These are phyloP conservation scores for Fistulinella prunicolor DNA, from an alignment of 768 basidiomycete species.

Conservation along the genomic window DNA sequence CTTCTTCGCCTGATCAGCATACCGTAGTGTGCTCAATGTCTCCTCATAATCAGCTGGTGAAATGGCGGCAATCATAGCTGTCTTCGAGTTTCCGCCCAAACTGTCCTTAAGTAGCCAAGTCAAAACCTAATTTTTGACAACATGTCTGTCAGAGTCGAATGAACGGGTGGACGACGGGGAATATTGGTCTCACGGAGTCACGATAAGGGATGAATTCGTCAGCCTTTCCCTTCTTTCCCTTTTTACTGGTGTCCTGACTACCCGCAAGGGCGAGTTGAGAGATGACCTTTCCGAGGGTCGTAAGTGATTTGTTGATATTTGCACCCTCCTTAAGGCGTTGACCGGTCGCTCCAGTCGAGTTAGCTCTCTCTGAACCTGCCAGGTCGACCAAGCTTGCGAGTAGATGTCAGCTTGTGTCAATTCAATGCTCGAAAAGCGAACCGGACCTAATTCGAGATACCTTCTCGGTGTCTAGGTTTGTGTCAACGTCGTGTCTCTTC, in stretches of 20 bases:
- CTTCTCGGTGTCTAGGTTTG: conserved; percentile 93
- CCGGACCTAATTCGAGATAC: conserved; percentile 92
- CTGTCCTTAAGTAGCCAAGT: conserved; percentile 99
- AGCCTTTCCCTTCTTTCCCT: conserved; percentile 84
- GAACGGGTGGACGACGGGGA: not conserved
- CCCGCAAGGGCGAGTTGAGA: conserved; percentile 70
- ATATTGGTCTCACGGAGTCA: conserved; percentile 70
- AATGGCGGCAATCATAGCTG: conserved; percentile 99
- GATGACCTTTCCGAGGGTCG: conserved; percentile 97
- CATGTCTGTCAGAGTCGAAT: conserved; percentile 6
- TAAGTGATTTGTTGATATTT: conserved; percentile 98
- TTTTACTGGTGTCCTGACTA: conserved; percentile 59
- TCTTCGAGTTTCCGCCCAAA: conserved; percentile 95
- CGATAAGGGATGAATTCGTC: conserved; percentile 97
- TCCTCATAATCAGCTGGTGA: conserved; percentile 99
- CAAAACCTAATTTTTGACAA: conserved; percentile 57
- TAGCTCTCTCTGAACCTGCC: conserved; percentile 95
- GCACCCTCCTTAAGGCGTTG: conserved; percentile 96
- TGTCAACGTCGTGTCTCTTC: conserved; percentile 80
- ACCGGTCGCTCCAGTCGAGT: conserved; percentile 96
- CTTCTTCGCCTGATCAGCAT: conserved; percentile 99
- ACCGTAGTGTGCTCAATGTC: conserved; percentile 92
- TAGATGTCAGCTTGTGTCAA: conserved; percentile 10
- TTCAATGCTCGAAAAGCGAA: not conserved
- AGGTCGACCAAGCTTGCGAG: conserved; percentile 80